These are phyloP conservation scores for Pycnococcus provasolii DNA, from an alignment of 139 green algal species.

Conservation along the genomic window DNA sequence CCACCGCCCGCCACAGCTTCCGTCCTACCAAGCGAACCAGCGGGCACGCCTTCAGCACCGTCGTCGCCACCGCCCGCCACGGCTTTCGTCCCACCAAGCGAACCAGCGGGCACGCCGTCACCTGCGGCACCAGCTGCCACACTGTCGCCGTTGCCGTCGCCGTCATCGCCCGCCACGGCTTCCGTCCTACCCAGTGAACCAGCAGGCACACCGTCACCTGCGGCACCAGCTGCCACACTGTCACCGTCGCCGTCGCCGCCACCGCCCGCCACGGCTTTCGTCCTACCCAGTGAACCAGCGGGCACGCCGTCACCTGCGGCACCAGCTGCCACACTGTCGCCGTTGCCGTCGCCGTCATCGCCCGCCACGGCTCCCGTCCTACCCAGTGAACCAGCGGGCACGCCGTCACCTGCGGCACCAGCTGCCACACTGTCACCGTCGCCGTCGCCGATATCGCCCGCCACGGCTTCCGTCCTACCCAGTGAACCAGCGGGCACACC, in stretches of 20 bases:
- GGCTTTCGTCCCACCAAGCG: not conserved
- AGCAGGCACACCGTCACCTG: too few species aligned
- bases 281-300: too few species aligned
- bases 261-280: too few species aligned
- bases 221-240: too few species aligned
- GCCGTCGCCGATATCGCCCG: not conserved
- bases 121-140: not conserved
- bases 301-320: not conserved
- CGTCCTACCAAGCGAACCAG: not conserved
- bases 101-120: not conserved
- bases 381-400: too few species aligned
- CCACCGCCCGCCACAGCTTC: not conserved
- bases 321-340: not conserved
- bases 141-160: not conserved
- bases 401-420: not conserved
- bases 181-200: too few species aligned
- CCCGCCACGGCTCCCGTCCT: too few species aligned
- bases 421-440: not conserved
- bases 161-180: not conserved
- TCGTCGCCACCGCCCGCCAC: not conserved
- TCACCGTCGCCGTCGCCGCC: not conserved
- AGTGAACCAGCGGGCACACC: too few species aligned
- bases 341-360: not conserved
- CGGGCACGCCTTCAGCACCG: not conserved
- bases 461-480: not conserved